Conservation (phyloP, 768 basidiomycete species). For the Russula compacta region DNA sequence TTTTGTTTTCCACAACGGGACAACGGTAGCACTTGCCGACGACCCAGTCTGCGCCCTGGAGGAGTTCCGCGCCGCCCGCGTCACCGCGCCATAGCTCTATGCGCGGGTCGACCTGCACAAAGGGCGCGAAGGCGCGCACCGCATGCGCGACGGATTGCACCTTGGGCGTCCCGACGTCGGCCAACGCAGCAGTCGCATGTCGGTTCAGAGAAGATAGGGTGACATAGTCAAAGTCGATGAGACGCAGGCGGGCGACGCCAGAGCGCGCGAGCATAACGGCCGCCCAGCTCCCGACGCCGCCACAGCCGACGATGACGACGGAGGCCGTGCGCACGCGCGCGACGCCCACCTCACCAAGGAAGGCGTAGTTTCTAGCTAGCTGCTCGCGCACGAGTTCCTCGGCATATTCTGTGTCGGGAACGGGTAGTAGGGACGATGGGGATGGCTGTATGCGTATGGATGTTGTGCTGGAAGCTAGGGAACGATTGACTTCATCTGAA, state of each 20-base stretch:
- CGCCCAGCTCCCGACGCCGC: constrained; percentile 95
- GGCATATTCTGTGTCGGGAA: constrained; percentile 37
- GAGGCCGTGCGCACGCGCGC: constrained; percentile 56
- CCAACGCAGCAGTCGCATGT: constrained; percentile 81
- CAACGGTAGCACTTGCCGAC: constrained; percentile 44
- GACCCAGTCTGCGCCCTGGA: constrained; percentile 91
- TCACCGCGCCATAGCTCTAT: constrained; percentile 85
- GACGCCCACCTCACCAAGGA: constrained; percentile 90
- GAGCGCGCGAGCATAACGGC: constrained; percentile 90
- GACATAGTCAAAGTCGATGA: constrained; percentile 95
- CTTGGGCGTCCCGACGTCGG: constrained; percentile 91
- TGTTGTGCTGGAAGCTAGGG: constrained; percentile 28
- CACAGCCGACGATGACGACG: constrained; percentile 89
- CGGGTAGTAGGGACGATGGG: background rate
- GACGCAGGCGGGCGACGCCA: constrained; percentile 69
- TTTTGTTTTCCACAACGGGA: too few species aligned
- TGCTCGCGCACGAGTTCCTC: constrained; percentile 84
- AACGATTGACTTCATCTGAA: constrained; percentile 45
- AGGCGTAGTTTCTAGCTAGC: constrained; percentile 88
- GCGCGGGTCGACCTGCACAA: constrained; percentile 77
- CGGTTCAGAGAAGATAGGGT: constrained; percentile 91
- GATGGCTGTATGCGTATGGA: background rate
- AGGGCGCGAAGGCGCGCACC: constrained; percentile 67
- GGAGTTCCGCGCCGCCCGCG: constrained; percentile 50
- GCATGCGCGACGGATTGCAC: constrained; percentile 66